A percentile compares a stretch with the other conserved stretches of the same genome.
These are phyloP conservation scores for Toxicodendron radicans DNA, from an alignment of 345 rosid species.

Conservation along the genomic window DNA sequence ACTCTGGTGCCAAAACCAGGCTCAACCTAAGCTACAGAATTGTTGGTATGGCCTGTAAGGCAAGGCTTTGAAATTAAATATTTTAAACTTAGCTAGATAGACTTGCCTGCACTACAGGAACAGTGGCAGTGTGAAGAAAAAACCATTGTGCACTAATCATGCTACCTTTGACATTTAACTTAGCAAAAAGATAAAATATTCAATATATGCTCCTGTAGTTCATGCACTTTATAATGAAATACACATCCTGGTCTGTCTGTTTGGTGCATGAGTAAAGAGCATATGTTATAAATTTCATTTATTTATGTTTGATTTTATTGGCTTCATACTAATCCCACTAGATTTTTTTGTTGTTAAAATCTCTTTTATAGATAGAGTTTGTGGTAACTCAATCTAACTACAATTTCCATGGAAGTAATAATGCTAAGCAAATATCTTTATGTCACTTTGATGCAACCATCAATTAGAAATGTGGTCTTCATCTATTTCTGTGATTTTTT, in stretches of 20 bases:
- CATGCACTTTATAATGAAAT: neutral
- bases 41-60: neutral
- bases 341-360: too few relatives aligned
- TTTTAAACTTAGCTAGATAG: neutral
- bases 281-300: too few relatives aligned
- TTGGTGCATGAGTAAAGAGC: neutral
- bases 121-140: neutral
- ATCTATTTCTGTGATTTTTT: neutral
- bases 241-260: neutral
- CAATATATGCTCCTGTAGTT: neutral
- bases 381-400: neutral
- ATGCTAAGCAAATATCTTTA: neutral
- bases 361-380: neutral
- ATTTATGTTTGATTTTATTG: too few relatives aligned
- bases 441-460: neutral
- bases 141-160: too few relatives aligned
- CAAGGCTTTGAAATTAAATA: neutral
- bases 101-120: neutral
- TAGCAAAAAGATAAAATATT: too few relatives aligned
- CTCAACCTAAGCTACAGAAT: neutral
- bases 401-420: neutral
- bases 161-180: too few relatives aligned
- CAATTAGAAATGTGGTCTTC: neutral
- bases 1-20: neutral
- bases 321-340: too few relatives aligned